These are phyloP conservation scores for Fomitopsis pinicola DNA, from an alignment of 1,284 basidiomycete genomes.

Conservation along the genomic window DNA sequence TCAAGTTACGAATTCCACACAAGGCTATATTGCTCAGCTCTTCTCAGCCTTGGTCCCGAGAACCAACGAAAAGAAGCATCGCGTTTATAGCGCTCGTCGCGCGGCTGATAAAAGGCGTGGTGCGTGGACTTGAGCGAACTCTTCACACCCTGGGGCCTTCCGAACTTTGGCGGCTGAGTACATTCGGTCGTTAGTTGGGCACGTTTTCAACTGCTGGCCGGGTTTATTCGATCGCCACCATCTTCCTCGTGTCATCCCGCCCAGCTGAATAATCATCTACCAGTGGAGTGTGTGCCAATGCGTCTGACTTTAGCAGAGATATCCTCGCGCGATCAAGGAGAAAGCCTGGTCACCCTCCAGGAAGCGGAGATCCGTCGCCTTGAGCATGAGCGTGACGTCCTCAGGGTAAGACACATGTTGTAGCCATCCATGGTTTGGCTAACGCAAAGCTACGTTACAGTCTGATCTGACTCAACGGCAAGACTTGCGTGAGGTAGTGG, in stretches of 20 bases:
- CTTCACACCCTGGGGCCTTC: neutral
- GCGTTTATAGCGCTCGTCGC: neutral
- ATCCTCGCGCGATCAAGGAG: neutral
- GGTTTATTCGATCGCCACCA: neutral
- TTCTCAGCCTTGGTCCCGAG: no score
- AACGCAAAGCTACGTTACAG: neutral
- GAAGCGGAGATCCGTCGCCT: neutral
- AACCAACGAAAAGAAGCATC: neutral
- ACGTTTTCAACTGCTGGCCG: neutral
- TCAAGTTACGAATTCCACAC: neutral
- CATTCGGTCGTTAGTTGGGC: neutral
- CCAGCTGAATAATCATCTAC: neutral
- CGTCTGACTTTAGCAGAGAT: neutral
- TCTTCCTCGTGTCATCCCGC: neutral
- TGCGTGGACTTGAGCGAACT: neutral
- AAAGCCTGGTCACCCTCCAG: neutral
- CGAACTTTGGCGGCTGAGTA: neutral
- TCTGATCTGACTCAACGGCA: neutral
- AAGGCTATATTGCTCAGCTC: neutral
- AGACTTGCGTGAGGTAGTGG: neutral
- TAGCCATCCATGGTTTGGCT: neutral
- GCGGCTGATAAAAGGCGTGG: neutral
- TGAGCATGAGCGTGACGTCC: neutral
- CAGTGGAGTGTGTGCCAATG: neutral
- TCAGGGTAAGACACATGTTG: neutral